Base-by-base conservation (phyloP, 1,284 basidiomycete species). In the Lignosus rhinocerotis region DNA sequence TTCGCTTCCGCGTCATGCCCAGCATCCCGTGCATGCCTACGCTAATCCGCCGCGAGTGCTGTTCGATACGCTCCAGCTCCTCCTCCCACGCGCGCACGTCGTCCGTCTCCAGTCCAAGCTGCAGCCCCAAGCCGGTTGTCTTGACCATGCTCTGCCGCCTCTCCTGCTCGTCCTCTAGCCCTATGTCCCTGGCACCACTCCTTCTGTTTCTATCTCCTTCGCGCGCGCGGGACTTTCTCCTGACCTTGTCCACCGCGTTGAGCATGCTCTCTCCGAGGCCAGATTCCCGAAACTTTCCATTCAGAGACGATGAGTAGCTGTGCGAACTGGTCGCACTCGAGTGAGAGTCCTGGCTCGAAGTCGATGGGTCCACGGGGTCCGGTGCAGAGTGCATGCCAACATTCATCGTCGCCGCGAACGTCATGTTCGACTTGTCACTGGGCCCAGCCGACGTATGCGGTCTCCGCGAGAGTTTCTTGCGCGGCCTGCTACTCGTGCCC, bases 371-470 rank as follows among this genome's bases (percentile, higher is more conserved):
- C 47, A 25, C 63, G 53, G 43, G 59, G 55, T 51, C 54, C 39
- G 48, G 67, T 56, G 57, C 56, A 12, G 63, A 51, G 25, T 44
- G 56, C 45, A 52, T 16, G 21, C 50, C 32, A 43, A 56, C 25
- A 53, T 52, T 59, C 31, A 56, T 56, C 53, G 55, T 45, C 47
- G 64, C 64, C 75, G 44, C 53, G 60, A 64, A 63, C 34, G 67
- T 73, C 56, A 76, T 69, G 52, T 71, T 70, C n/a, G 76, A 69
- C 66, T 77, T 79, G 67, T 87, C 86, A 58, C 84, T 75, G 32
- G 83, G 83, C 14, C 87, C 88, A 9, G 85, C 84, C 60, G 85
- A 87, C 33, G 87, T 89, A 68, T 89, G 86, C 25, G 87, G 88
- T 53, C 84, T 72, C 57, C 83, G 75, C 32, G 75, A 69, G 53